Conservation (phyloP, 192 early-diverging fungal species). For the Gryganskiella cystojenkinii region DNA sequence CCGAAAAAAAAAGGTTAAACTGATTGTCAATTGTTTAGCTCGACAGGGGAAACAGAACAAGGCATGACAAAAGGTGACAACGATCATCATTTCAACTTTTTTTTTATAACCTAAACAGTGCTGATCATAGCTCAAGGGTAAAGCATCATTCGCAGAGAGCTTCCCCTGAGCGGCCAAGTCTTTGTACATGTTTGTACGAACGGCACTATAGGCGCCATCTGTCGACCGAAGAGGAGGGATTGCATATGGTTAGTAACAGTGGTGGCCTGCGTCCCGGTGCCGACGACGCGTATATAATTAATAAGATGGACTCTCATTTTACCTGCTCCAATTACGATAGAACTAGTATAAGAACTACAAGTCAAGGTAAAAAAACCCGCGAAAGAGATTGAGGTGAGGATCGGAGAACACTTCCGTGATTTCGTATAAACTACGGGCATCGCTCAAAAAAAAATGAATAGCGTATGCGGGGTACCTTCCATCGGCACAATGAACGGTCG, state of each 20-base stretch:
- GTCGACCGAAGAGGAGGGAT: too few species aligned
- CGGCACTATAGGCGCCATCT: slow-evolving; percentile 39
- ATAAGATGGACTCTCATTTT: too few species aligned
- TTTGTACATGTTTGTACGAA: slow-evolving; percentile 32
- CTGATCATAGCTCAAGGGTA: slow-evolving; percentile 43
- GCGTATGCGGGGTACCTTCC: slow-evolving; percentile 18
- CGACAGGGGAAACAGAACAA: too few species aligned
- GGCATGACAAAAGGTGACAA: too few species aligned
- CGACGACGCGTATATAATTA: too few species aligned
- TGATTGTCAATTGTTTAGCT: too few species aligned
- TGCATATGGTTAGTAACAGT: too few species aligned
- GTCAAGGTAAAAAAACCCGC: neutral
- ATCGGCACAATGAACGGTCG: slow-evolving; percentile 44
- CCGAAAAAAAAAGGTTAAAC: neutral
- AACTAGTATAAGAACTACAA: slow-evolving; percentile 24
- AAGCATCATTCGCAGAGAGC: slow-evolving; percentile 31
- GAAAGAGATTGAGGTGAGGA: too few species aligned
- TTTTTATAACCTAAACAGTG: slow-evolving; percentile 34
- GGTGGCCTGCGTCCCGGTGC: too few species aligned
- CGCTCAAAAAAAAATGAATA: too few species aligned
- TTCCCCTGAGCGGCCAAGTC: slow-evolving; percentile 20
- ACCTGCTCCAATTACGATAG: slow-evolving; percentile 35
- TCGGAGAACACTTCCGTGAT: too few species aligned
- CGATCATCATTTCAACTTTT: too few species aligned
- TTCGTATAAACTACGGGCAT: neutral